Evolutionary conservation across 306 rosid species (phyloP).

Genomic region (Vicia sativa): DNA sequence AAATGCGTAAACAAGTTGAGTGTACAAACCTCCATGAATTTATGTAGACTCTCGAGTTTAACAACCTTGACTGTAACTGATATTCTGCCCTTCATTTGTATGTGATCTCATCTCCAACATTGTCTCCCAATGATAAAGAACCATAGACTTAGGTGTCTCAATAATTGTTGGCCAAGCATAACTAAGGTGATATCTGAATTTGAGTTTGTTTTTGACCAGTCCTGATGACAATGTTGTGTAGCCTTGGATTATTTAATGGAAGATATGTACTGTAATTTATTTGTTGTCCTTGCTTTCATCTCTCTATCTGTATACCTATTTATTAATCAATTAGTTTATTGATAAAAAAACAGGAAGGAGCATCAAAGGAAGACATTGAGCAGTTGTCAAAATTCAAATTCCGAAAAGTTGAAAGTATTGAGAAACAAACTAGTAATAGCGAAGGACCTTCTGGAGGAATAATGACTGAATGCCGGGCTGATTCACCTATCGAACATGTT

Average conservation of each 20-base stretch:
- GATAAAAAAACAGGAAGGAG: slow-evolving; percentile 79
- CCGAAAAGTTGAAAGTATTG: slow-evolving; percentile 50
- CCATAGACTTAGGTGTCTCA: background rate
- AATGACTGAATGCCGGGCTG: slow-evolving; percentile 81
- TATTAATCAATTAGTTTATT: background rate
- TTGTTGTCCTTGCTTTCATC: slow-evolving; percentile 30
- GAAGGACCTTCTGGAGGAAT: slow-evolving; percentile 74
- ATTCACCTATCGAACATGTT: slow-evolving; percentile 66
- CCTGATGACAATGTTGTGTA: slow-evolving; percentile 23
- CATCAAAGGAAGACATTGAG: slow-evolving; percentile 92
- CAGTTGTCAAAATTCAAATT: slow-evolving; percentile 81
- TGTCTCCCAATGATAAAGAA: slow-evolving; percentile 10
- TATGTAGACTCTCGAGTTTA: background rate
- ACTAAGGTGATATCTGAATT: slow-evolving; percentile 21
- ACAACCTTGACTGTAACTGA: background rate
- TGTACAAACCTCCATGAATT: background rate
- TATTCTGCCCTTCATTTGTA: slow-evolving; percentile 11
- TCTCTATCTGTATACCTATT: background rate
- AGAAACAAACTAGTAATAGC: slow-evolving; percentile 53
- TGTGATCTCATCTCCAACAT: background rate
- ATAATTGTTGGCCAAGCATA: slow-evolving; percentile 8
- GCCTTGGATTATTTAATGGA: slow-evolving; percentile 13
- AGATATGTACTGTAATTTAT: slow-evolving; percentile 9
- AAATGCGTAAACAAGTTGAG: background rate
- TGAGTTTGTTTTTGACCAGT: slow-evolving; percentile 28